A percentile compares a stretch with the other conserved stretches of the same genome.
phyloP scores from a whole-genome alignment of 768 basidiomycete species.

The Terana coerulea region DNA sequence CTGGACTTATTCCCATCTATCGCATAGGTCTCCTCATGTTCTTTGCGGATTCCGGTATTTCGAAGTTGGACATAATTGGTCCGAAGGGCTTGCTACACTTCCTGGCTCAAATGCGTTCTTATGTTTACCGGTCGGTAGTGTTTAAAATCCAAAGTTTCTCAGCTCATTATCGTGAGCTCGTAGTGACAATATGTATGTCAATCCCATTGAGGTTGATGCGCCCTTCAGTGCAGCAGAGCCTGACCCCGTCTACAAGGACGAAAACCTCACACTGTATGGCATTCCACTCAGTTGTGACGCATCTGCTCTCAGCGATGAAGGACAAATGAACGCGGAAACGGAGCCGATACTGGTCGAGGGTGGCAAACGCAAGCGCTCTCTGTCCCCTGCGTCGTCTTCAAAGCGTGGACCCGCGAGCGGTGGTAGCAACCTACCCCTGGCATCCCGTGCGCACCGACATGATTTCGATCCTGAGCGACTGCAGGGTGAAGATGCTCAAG shows the following conservation, averaged over 20 bases:
- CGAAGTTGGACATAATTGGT: conserved; percentile 59
- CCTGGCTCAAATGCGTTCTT: conserved; percentile 67
- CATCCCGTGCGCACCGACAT: not conserved
- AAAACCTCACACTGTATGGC: conserved; percentile 61
- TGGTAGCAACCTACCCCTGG: not conserved
- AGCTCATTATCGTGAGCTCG: not conserved
- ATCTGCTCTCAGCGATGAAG: not conserved
- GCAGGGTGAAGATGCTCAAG: conserved; percentile 43
- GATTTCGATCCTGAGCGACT: not conserved
- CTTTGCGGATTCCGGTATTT: conserved; percentile 65
- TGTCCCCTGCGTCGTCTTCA: conserved; percentile 17
- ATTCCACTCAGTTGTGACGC: conserved; percentile 38
- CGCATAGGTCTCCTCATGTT: conserved; percentile 71
- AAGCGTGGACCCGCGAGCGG: no score
- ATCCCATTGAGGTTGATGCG: conserved; percentile 39
- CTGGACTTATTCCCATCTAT: not conserved
- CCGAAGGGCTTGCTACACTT: conserved; percentile 71
- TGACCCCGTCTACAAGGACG: conserved; percentile 53
- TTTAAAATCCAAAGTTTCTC: conserved; percentile 3
- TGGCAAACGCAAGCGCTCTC: conserved; percentile 27
- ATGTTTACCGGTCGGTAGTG: conserved; percentile 55
- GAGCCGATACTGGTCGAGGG: conserved; percentile 9
- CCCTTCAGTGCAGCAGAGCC: conserved; percentile 25
- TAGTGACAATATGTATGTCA: conserved; percentile 51
- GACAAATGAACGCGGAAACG: not conserved